Percentiles rank a stretch among this genome's conserved stretches.
Conservation (phyloP, 805 yeast genomes). For the Nakazawaea peltata region DNA sequence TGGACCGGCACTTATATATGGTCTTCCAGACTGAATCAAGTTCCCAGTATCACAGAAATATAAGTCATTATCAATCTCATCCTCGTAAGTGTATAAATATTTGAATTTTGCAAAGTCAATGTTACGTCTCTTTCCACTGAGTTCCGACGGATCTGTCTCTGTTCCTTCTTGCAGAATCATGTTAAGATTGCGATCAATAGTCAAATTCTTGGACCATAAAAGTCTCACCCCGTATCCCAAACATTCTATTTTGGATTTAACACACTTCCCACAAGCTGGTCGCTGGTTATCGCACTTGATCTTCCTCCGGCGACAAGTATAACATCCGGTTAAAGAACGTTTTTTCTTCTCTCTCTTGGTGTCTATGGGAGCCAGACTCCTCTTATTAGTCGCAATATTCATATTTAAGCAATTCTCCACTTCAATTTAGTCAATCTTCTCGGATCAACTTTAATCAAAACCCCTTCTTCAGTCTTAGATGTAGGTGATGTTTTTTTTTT, state of each 20-base stretch:
- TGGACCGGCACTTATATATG: constrained; percentile 16
- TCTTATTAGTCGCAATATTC: no score
- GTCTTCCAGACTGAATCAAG: neutral
- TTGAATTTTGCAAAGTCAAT: constrained; percentile 37
- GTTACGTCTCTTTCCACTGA: constrained; percentile 25
- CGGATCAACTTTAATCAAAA: no score
- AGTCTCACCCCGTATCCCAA: constrained; percentile 41
- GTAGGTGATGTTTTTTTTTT: no score
- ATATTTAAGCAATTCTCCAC: no score
- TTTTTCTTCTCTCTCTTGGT: constrained; percentile 11
- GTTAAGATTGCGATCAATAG: no score
- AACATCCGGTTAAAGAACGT: constrained; percentile 41
- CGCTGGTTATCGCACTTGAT: constrained; percentile 43
- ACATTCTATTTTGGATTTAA: constrained; percentile 35
- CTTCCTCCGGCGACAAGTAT: constrained; percentile 46
- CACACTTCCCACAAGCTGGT: constrained; percentile 40
- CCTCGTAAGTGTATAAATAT: constrained; percentile 26
- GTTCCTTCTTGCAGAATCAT: constrained; percentile 3
- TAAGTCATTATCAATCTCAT: constrained; percentile 29
- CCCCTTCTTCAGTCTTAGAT: no score
- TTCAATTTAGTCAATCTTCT: no score
- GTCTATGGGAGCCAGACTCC: no score
- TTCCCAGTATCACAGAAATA: constrained; percentile 19
- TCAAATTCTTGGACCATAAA: constrained; percentile 36
- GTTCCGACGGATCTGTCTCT: neutral